Base-by-base conservation (phyloP, 2,329 filamentous ascomycete genomes). In the Ophiosphaerella narmari region DNA sequence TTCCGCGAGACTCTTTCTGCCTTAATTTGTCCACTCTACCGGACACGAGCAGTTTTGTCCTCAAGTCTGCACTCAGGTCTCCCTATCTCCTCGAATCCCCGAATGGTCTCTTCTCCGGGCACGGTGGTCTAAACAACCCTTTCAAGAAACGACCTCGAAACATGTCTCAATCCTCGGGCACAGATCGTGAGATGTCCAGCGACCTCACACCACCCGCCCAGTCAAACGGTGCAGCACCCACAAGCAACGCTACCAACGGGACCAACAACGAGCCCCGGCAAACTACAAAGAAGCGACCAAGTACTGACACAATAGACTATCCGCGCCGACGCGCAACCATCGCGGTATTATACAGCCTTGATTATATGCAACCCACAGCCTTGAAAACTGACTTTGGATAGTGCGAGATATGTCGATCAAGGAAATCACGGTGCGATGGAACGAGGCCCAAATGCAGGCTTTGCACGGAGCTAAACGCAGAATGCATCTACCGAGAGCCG, bases 401-500 rank as follows among this genome's bases (percentile, higher is more conserved):
- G 88, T 92, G 89, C 72, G 88, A 92, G 68, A 88, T 91, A 50
- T 91, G 89, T 67, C 86, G 89, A 14, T 90, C 89, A 32, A 82
- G 89, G 61, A 92, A 92, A 68, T 91, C 88, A 52, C 82, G 88
- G 55, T 91, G 89, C 71, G 88, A 91, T 70, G 89, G 89, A 46
- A 87, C 82, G 8, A 86, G 90, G 60, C 90, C 90, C 38, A 93
- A 91, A 73, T 94, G 90, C 76, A 88, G 90, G 72, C 84, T 94
- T 32, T 94, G 90, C 74, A 86, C 87, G 8, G 90, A 93, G 69
- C 78, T 93, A 35, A 88, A 89, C 46, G 90, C 89, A 38, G 88
- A 93, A 56, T 94, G 90, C 72, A 82, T 92, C 58, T 94, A 94
- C 72, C 84, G 90, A 56, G 90, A 94, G 70, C 90, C 90, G 6